These are phyloP conservation scores for Neospora caninum DNA, from an alignment of 169 alveolate species.

Conservation along the genomic window DNA sequence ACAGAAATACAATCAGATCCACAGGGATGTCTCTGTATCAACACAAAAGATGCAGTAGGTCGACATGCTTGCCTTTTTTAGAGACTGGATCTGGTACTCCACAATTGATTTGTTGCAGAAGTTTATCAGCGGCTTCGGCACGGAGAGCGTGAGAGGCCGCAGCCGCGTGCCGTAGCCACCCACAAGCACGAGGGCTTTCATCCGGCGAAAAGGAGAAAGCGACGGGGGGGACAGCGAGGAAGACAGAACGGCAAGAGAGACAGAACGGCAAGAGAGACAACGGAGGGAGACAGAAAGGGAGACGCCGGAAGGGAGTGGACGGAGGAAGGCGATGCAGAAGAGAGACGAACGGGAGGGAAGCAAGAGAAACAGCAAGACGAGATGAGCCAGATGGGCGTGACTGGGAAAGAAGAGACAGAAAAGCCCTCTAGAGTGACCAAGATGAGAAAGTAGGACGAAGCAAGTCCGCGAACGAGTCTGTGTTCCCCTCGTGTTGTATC, in stretches of 20 bases:
- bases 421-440: too few species aligned
- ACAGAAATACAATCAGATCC: too few species aligned
- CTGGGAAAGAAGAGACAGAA: too few species aligned
- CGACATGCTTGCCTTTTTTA: conserved; percentile 64
- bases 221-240: background rate
- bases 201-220: conserved; percentile 48
- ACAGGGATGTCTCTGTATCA: too few species aligned
- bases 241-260: background rate
- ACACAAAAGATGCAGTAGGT: background rate
- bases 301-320: background rate
- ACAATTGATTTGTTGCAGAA: conserved; percentile 96
- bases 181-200: conserved; percentile 97
- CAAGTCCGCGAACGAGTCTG: too few species aligned
- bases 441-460: too few species aligned
- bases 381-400: too few species aligned
- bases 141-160: conserved; percentile 96
- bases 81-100: conserved; percentile 86
- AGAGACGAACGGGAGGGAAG: background rate
- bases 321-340: background rate
- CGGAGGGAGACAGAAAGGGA: background rate
- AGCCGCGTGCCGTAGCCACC: conserved; percentile 99
- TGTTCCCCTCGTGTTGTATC: too few species aligned
- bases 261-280: background rate
- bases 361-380: too few species aligned
- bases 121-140: conserved; percentile 96